Evolutionary conservation across 129 eudicot species (phyloP).

Genomic region (Chrysanthemum makinoi): DNA sequence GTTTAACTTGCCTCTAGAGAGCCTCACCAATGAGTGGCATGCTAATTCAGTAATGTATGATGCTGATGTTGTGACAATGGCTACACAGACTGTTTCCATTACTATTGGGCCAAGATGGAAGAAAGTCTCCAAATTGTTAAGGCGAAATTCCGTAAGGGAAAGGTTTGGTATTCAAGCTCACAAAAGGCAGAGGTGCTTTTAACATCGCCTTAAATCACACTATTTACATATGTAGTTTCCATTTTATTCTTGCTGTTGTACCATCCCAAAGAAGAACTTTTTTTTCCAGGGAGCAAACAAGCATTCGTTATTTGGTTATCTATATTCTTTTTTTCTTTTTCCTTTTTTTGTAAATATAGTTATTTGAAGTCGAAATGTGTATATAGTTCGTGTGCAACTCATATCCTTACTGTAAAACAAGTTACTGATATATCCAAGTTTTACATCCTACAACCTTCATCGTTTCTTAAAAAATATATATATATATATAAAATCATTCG

Average conservation of each 20-base stretch:
- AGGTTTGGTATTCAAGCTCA: constrained; percentile 29
- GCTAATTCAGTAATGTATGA: constrained; percentile 18
- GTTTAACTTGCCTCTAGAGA: constrained; percentile 5
- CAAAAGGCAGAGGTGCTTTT: constrained; percentile 35
- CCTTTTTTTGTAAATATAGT: neutral
- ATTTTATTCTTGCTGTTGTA: constrained; percentile 7
- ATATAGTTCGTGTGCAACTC: neutral
- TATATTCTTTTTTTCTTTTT: neutral
- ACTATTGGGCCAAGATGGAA: constrained; percentile 26
- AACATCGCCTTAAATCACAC: neutral
- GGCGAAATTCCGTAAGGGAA: constrained; percentile 28
- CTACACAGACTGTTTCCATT: constrained; percentile 4
- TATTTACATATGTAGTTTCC: neutral
- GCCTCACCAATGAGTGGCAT: constrained; percentile 17
- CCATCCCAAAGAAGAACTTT: neutral
- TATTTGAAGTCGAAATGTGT: neutral
- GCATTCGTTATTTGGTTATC: neutral
- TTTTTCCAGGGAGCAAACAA: constrained; percentile 9
- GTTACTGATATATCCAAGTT: neutral
- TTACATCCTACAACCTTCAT: constrained; percentile 53
- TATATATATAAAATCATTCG: too few species aligned
- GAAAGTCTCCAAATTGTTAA: constrained; percentile 20
- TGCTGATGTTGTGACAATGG: neutral
- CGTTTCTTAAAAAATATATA: too few species aligned
- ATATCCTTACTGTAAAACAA: neutral